Evolutionary conservation across 1,284 basidiomycete genomes (phyloP).

Genomic region (Ganoderma sinense): DNA sequence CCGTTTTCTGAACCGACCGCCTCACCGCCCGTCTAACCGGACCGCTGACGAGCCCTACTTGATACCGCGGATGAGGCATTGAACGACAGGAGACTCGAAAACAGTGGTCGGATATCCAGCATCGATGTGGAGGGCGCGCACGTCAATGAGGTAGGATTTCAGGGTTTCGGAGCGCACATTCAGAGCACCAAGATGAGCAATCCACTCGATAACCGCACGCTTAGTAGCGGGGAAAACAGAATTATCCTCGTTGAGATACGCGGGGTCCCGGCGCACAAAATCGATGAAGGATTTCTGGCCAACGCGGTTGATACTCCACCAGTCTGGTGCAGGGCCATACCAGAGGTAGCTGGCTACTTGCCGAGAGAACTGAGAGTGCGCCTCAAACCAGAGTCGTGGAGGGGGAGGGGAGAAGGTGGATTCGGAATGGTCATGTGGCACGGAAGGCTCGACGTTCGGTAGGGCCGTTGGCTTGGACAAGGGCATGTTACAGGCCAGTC

Average conservation of each 20-base stretch:
- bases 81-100: constrained; percentile 34
- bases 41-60: too few relatives aligned
- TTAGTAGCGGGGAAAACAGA: too few relatives aligned
- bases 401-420: constrained; percentile 6
- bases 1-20: too few relatives aligned
- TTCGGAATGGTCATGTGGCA: not conserved
- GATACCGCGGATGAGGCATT: constrained; percentile 34
- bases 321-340: constrained; percentile 40
- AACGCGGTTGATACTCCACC: constrained; percentile 36
- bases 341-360: constrained; percentile 26
- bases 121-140: constrained; percentile 37
- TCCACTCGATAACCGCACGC: too few relatives aligned
- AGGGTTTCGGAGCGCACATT: too few relatives aligned
- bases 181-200: too few relatives aligned
- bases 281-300: constrained; percentile 33
- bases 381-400: constrained; percentile 13
- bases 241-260: too few relatives aligned
- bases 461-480: too few relatives aligned
- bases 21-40: too few relatives aligned
- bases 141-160: constrained; percentile 33
- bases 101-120: constrained; percentile 34
- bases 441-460: not conserved
- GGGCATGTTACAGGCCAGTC: too few relatives aligned
- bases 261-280: too few relatives aligned
- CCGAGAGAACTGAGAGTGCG: constrained; percentile 17